Evolutionary conservation across 2,329 filamentous ascomycete species (phyloP), one percentile per base, ranked within the genome.

Genomic region (Pseudogymnoascus sp.): DNA sequence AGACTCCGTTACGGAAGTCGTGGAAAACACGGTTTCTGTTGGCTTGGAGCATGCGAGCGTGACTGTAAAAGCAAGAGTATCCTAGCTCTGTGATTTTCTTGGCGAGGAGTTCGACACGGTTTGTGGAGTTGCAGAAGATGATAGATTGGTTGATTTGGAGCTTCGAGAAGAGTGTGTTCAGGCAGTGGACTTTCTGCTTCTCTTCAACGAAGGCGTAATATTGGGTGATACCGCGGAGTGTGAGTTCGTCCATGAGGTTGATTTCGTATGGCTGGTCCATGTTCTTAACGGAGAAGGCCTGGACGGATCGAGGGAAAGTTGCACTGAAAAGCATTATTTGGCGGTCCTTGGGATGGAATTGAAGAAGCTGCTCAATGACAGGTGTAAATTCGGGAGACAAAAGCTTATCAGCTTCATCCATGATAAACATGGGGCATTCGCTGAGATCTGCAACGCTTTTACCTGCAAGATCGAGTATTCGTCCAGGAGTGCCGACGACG

Each of bases 91-190:
- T 99, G 72, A 99, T 99, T 78, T 99, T 99, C 83, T 99, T 99
- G 60, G 94, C 94, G 25, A 99, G 84, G 61, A 99, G 83, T 77
- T 99, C 94, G 65, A 99, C 94, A 67, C 94, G 91, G 76, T 97
- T 97, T 61, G 94, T 99, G 41, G 94, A 99, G 78, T 99, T 99
- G 80, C 94, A 99, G 80, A 99, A 99, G 75, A 99, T 99, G 79
- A 99, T 99, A 66, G 95, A 99, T 80, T 99, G 94, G 79, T 99
- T 99, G 79, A 99, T 99, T 77, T 99, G 93, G 14, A 99, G 86
- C 78, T 97, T 96, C 69, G 92, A 97, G 81, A 99, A 99, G 66
- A 99, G 87, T 0, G 94, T 99, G 80, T 99, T 99, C 67, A 99
- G 80, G 75, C 94, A 99, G 79, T 99, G 95, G 19, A 99, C 94